Base-by-base conservation (phyloP, 306 rosid genomes). In the Sesbania bispinosa region DNA sequence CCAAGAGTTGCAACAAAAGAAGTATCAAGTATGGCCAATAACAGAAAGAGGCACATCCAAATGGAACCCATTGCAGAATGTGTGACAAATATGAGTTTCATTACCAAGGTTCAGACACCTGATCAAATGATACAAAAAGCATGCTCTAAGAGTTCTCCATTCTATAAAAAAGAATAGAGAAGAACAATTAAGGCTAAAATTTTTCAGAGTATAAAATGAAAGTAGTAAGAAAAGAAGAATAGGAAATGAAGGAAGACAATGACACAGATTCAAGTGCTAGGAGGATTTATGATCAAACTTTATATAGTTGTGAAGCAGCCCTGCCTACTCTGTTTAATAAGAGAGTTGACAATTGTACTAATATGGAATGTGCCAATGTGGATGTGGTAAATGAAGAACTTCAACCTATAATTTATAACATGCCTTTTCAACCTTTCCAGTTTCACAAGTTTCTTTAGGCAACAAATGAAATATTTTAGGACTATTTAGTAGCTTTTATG, bases 221-320 rank as follows among this genome's bases (percentile, higher is more conserved):
- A 55, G 35, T 29, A 59, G 68, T 4, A 50, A 60, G 38, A 57
- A 71, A 54, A 41, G 52, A 61, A 58, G 73, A 79, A 76, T 10
- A 38, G 21, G 78, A 71, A 27, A 66, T 33, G 38, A 32, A 76
- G 74, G 73, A 76, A 81, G 64, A 59, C 14, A 52, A 61, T 54
- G 54, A 45, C 43, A 52, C 48, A 74, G 64, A 36, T 68, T 23
- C 71, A 68, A 55, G 83, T 80, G 77, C 46, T 63, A 66, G 26
- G 45, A 83, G 77, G 23, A 75, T 39, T 57, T 52, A 61, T 14
- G 70, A 8, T 46, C 76, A 59, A 71, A 78, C 81, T 58, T 81
- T 89, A 89, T 43, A 79, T 88, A 86, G 85, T 72, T 75, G 10
- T 73, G 53, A 68, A 79, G 77, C 74, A 78, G 71, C 65, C 18